A percentile compares a stretch with the other conserved stretches of the same genome.
phyloP scores from a whole-genome alignment of 2,329 filamentous ascomycete species.

The Moelleriella libera region DNA sequence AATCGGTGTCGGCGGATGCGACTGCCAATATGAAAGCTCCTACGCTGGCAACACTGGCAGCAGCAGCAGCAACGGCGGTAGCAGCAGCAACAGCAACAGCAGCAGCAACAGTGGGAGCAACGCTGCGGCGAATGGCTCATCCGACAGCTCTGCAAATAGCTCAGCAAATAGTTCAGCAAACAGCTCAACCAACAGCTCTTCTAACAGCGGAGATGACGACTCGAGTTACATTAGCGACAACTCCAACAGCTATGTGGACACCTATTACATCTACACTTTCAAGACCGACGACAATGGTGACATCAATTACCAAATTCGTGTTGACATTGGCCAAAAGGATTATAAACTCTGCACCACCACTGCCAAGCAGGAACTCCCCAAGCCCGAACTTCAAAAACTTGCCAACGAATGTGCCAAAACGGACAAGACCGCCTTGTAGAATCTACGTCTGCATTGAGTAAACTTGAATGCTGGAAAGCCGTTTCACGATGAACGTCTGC shows the following conservation, averaged over 20 bases:
- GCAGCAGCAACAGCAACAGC: background rate
- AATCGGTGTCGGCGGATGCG: background rate
- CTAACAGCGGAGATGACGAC: background rate
- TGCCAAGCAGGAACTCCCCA: background rate
- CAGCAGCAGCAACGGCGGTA: background rate
- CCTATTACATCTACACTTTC: constrained; percentile 1
- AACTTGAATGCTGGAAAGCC: too few relatives aligned
- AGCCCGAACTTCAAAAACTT: background rate
- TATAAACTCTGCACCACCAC: background rate
- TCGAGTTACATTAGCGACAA: background rate
- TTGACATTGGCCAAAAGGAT: background rate
- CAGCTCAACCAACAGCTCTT: background rate
- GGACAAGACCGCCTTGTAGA: background rate
- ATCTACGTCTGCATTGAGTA: background rate
- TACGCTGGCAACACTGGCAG: background rate
- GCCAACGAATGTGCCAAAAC: background rate
- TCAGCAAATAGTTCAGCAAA: background rate
- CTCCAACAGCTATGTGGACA: background rate
- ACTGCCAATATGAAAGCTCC: background rate
- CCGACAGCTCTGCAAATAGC: background rate
- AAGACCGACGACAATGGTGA: background rate
- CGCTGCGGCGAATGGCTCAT: background rate
- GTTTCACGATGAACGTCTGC: too few relatives aligned
- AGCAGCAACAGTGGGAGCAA: background rate
- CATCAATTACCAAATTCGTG: background rate